These are phyloP conservation scores for Solanum pennellii DNA, from an alignment of 257 asterid genomes.

Conservation along the genomic window DNA sequence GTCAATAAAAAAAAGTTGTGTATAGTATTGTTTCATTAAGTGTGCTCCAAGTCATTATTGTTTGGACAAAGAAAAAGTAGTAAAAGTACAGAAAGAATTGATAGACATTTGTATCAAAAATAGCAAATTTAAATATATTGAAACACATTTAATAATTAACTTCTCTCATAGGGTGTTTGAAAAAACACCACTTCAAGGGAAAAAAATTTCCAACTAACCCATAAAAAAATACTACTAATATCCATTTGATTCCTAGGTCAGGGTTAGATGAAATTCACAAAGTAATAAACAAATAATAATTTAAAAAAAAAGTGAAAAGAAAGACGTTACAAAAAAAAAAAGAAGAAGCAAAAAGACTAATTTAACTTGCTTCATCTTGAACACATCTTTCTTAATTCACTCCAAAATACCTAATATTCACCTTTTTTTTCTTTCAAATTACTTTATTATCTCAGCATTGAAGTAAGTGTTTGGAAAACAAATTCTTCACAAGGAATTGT, in stretches of 20 bases:
- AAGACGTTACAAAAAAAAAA: conserved; percentile 1
- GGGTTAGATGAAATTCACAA: neutral
- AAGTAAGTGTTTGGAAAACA: conserved; percentile 28
- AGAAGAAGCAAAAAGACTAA: conserved; percentile 1
- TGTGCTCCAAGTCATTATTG: too few relatives aligned
- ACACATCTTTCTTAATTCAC: conserved; percentile 1
- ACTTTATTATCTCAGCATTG: conserved; percentile 26
- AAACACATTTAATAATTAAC: neutral
- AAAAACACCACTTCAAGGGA: conserved; percentile 21
- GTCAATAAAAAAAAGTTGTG: too few relatives aligned
- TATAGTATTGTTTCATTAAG: too few relatives aligned
- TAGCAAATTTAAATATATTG: neutral
- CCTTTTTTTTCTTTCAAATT: neutral
- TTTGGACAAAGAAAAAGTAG: too few relatives aligned
- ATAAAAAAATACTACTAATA: neutral
- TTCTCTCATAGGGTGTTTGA: conserved; percentile 9
- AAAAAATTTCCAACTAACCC: neutral
- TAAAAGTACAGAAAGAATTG: neutral
- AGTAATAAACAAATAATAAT: neutral
- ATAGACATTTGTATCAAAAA: neutral
- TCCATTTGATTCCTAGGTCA: neutral
- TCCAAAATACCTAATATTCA: neutral
- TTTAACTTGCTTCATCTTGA: conserved; percentile 9
- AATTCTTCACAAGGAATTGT: conserved; percentile 42
- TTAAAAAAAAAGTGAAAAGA: neutral